phyloP scores from a whole-genome alignment of 768 basidiomycete species.

The Xerocomus potaroensis region DNA sequence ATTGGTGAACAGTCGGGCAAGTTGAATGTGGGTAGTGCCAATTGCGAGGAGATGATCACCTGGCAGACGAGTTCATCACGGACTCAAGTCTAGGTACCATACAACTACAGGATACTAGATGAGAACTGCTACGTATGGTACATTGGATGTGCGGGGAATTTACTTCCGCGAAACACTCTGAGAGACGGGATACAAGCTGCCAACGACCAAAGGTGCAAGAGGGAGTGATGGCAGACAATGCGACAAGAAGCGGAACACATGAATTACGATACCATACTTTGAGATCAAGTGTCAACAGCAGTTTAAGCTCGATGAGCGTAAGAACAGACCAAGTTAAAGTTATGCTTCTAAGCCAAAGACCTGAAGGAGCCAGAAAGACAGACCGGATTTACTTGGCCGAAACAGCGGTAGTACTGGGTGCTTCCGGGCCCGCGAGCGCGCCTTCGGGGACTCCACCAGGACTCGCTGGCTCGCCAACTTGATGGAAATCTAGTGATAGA shows the following conservation, averaged over 20 bases:
- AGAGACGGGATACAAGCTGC: conserved; percentile 10
- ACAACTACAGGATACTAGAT: conserved; percentile 8
- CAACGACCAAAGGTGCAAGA: conserved; percentile 5
- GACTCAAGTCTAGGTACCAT: conserved; percentile 9
- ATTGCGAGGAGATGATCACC: too few relatives aligned
- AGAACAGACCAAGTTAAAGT: conserved; percentile 12
- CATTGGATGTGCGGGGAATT: conserved; percentile 10
- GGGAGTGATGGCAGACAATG: conserved; percentile 2
- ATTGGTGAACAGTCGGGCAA: too few relatives aligned
- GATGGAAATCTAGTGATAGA: conserved; percentile 66
- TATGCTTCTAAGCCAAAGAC: conserved; percentile 5
- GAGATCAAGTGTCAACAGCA: conserved; percentile 7
- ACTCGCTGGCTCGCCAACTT: conserved; percentile 55
- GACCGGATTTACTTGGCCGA: conserved; percentile 11
- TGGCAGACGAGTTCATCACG: too few relatives aligned
- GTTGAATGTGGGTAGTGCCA: too few relatives aligned
- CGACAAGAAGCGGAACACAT: conserved; percentile 1
- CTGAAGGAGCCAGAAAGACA: background rate
- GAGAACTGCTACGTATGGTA: conserved; percentile 8
- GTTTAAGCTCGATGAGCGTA: background rate
- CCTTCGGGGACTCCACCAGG: conserved; percentile 48
- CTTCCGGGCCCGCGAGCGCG: conserved; percentile 64
- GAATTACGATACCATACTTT: conserved; percentile 16
- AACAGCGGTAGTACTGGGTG: conserved; percentile 11
- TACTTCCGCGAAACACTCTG: conserved; percentile 4